Percentiles rank a stretch among this genome's conserved stretches.
These are phyloP conservation scores for Drechslerella stenobrocha DNA, from an alignment of 2,329 filamentous ascomycete genomes.

Conservation along the genomic window DNA sequence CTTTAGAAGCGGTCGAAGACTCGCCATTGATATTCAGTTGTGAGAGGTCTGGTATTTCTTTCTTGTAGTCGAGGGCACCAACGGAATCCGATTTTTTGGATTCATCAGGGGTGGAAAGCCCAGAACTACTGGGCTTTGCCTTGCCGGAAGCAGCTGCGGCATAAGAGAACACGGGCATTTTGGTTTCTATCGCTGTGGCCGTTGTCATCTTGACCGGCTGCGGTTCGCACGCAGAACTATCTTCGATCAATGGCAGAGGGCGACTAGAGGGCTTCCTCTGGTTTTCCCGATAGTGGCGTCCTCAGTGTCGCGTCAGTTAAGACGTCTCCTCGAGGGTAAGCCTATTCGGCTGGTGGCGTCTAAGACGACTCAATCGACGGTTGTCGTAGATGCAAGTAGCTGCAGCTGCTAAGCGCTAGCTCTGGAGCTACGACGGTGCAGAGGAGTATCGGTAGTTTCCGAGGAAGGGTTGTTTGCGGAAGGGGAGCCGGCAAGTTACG, in stretches of 20 bases:
- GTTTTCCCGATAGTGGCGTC: slow-evolving; percentile 40
- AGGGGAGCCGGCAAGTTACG: background rate
- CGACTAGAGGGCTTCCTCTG: slow-evolving; percentile 45
- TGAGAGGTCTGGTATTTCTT: slow-evolving; percentile 53
- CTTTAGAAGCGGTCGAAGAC: slow-evolving; percentile 20
- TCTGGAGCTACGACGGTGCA: slow-evolving; percentile 16
- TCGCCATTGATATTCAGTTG: slow-evolving; percentile 32
- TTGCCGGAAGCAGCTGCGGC: slow-evolving; percentile 53
- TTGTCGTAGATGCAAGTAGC: slow-evolving; percentile 7
- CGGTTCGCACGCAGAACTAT: slow-evolving; percentile 42
- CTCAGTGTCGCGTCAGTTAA: slow-evolving; percentile 44
- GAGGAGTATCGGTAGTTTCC: slow-evolving; percentile 2
- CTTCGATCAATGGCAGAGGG: slow-evolving; percentile 40
- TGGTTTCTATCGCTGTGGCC: slow-evolving; percentile 49
- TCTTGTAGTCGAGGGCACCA: slow-evolving; percentile 55
- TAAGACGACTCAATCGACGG: slow-evolving; percentile 19
- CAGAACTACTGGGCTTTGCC: slow-evolving; percentile 33
- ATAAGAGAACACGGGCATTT: slow-evolving; percentile 52
- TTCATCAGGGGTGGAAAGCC: slow-evolving; percentile 34
- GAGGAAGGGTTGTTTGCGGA: background rate
- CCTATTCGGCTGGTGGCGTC: slow-evolving; percentile 30
- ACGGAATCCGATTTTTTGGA: slow-evolving; percentile 38
- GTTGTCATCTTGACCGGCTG: slow-evolving; percentile 48
- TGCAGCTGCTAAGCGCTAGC: background rate
- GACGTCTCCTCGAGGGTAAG: slow-evolving; percentile 34